phyloP scores from a whole-genome alignment of 371 early-diverging fungal species.

The Circinella minor region DNA sequence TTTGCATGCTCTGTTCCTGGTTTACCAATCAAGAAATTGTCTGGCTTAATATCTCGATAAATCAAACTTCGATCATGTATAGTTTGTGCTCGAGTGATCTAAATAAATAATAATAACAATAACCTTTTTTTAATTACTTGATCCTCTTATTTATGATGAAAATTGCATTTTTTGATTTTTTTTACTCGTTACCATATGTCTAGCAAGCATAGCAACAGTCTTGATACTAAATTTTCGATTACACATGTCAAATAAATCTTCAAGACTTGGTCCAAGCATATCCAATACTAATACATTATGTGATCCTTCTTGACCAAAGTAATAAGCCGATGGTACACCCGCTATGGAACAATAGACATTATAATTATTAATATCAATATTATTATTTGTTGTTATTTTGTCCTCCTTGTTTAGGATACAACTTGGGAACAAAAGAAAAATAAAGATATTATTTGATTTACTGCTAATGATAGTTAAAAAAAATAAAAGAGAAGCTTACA shows the following conservation, averaged over 20 bases:
- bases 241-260: constrained; percentile 96
- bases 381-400: background rate
- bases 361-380: background rate
- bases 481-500: constrained; percentile 24
- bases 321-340: constrained; percentile 89
- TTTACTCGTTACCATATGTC: constrained; percentile 78
- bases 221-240: constrained; percentile 89
- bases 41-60: constrained; percentile 99
- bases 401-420: too few species aligned
- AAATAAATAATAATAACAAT: constrained; percentile 1
- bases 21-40: constrained; percentile 96
- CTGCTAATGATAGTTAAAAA: too few species aligned
- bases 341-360: constrained; percentile 27
- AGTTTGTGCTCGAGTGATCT: constrained; percentile 70
- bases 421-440: too few species aligned
- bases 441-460: too few species aligned
- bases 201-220: constrained; percentile 94
- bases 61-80: constrained; percentile 97
- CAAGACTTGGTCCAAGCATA: constrained; percentile 92
- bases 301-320: constrained; percentile 95
- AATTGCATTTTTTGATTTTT: too few species aligned
- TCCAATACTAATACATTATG: constrained; percentile 96
- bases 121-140: background rate
- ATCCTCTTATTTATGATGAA: too few species aligned
- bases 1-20: constrained; percentile 67